Base-by-base conservation (phyloP, 306 rosid genomes). In the Quercus berberidifolia region DNA sequence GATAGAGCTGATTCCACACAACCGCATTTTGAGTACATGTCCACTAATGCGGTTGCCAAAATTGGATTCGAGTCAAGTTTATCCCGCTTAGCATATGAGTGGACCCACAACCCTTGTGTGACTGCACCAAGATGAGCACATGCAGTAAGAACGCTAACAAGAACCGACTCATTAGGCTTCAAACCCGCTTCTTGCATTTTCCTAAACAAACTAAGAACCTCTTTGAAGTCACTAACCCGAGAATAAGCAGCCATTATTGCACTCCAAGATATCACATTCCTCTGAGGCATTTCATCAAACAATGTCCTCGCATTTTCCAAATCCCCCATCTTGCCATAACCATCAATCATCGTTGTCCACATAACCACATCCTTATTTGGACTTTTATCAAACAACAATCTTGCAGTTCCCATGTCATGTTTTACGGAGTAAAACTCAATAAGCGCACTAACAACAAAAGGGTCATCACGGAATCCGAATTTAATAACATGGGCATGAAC, bases 271-370 rank as follows among this genome's bases (percentile, higher is more conserved):
- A 94, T 79, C 3, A 73, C 84, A 58, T 92, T 94, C 84, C 85
- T 63, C 67, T 88, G 86, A 18, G 91, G 92, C 96, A 94, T 94
- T 88, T 86, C 79, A 18, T 94, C 94, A 75, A 94, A 94, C 92
- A 94, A 1, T 14, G 31, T 78, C 69, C 93, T 75, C 0, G 98
- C 98, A 78, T 38, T 87, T 3, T 85, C 84, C 56, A 89, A 78
- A 52, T 91, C 72, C 41, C 94, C 97, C 8, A 78, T 68, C 77
- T 92, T 94, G 21, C 98, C 97, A 73, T 92, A 92, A 55, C 97
- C 97, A 38, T 92, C 90, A 11, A 89, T 65, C 97, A 94, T 88
- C 0, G 91, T 83, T 25, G 97, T 94, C 97, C 97, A 90, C 70
- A 89, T 78, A 31, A 94, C 94, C 49, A 94, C 98, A 69, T 94